phyloP scores from a whole-genome alignment of 129 eudicot genomes.

The Escallonia herrerae region DNA sequence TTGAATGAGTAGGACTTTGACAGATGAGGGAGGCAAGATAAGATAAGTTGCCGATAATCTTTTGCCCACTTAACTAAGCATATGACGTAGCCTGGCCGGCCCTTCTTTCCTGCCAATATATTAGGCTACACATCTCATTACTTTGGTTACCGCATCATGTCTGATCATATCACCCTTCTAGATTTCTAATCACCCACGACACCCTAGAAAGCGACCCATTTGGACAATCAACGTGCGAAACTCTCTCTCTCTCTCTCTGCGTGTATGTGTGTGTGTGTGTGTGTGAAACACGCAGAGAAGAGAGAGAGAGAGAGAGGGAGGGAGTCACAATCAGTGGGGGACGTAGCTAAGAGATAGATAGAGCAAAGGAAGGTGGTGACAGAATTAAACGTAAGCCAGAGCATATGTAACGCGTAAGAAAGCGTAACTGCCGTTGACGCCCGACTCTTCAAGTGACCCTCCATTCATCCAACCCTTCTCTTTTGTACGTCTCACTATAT shows the following conservation, averaged over 20 bases:
- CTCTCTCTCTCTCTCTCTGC: neutral
- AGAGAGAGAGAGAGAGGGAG: too few relatives aligned
- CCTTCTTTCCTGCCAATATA: neutral
- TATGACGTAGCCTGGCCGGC: neutral
- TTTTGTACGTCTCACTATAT: too few relatives aligned
- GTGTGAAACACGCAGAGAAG: neutral
- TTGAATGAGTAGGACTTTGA: neutral
- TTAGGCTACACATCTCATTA: neutral
- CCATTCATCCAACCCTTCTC: neutral
- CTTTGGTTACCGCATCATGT: neutral
- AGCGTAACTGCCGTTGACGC: conserved; percentile 28
- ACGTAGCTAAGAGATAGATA: too few relatives aligned
- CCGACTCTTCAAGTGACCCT: conserved; percentile 4
- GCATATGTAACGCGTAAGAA: conserved; percentile 28
- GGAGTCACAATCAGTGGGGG: too few relatives aligned
- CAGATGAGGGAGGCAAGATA: neutral
- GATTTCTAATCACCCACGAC: neutral
- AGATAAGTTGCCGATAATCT: neutral
- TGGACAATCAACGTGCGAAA: neutral
- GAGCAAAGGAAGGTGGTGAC: conserved; percentile 14
- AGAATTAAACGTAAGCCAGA: conserved; percentile 21
- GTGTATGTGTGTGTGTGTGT: neutral
- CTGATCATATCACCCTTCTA: neutral
- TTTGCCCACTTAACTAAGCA: neutral
- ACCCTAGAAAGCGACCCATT: too few relatives aligned